Evolutionary conservation across 768 basidiomycete genomes (phyloP).

Genomic region (Albatrellus ellisii): DNA sequence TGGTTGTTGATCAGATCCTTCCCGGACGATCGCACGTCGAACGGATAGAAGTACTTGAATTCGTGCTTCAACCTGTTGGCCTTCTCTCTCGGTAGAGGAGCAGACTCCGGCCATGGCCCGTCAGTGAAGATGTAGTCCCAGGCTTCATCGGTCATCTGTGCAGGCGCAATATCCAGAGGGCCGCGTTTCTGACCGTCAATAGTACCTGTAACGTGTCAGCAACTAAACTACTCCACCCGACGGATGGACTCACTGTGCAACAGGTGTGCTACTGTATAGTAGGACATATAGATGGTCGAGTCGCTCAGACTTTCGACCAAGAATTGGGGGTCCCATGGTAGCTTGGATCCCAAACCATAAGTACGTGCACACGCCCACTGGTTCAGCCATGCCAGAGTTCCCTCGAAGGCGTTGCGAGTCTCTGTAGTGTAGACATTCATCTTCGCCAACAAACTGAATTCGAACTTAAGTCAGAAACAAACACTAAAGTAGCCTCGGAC

Average conservation of each 20-base stretch:
- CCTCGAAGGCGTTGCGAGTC: constrained; percentile 86
- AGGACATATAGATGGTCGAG: constrained; percentile 97
- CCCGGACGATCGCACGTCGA: constrained; percentile 95
- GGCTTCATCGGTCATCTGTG: constrained; percentile 94
- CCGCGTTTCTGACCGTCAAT: constrained; percentile 74
- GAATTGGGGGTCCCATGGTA: constrained; percentile 96
- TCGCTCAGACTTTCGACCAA: constrained; percentile 95
- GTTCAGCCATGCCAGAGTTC: constrained; percentile 87
- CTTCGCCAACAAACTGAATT: constrained; percentile 50
- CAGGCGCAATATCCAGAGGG: constrained; percentile 71
- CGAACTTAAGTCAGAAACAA: neutral
- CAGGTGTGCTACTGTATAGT: constrained; percentile 89
- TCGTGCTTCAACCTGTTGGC: constrained; percentile 79
- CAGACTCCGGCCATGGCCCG: constrained; percentile 57
- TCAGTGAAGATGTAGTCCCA: constrained; percentile 90
- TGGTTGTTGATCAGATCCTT: constrained; percentile 97
- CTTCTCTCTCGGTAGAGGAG: constrained; percentile 61
- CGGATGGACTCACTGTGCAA: constrained; percentile 57
- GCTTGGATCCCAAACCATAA: constrained; percentile 87
- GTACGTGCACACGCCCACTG: constrained; percentile 99
- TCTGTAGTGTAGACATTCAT: constrained; percentile 92
- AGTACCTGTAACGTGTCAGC: constrained; percentile 30
- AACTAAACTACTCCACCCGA: neutral
- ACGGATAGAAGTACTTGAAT: constrained; percentile 95
- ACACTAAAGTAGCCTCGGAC: neutral